These are phyloP conservation scores for Lasiodiplodia hormozganensis DNA, from an alignment of 2,329 filamentous ascomycete species.

Conservation along the genomic window DNA sequence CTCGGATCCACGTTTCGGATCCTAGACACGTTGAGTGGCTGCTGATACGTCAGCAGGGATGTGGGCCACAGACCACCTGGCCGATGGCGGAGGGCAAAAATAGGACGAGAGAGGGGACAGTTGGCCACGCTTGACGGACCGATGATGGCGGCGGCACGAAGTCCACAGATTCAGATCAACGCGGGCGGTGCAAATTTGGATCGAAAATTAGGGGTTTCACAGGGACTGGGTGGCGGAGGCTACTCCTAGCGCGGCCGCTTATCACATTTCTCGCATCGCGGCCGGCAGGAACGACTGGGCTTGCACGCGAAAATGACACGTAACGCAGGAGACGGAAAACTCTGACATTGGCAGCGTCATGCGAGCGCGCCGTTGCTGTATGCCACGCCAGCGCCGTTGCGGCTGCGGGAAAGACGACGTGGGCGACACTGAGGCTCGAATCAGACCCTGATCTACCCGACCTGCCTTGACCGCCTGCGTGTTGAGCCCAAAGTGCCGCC, in stretches of 20 bases:
- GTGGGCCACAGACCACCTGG: conserved; percentile 6
- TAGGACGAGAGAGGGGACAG: neutral
- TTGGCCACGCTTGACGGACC: neutral
- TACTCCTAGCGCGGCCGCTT: conserved; percentile 4
- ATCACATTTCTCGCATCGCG: conserved; percentile 3
- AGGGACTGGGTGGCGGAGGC: conserved; percentile 4
- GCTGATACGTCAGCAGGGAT: neutral
- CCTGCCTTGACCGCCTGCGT: conserved; percentile 14
- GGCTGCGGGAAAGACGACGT: neutral
- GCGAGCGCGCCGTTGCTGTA: neutral
- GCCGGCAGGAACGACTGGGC: neutral
- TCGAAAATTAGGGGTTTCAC: conserved; percentile 21
- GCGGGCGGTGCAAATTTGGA: neutral
- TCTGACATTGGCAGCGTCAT: neutral
- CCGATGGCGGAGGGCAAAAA: neutral
- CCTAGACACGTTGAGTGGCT: neutral
- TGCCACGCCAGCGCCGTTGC: neutral
- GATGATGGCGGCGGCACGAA: conserved; percentile 2
- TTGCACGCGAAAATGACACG: neutral
- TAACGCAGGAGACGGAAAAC: neutral
- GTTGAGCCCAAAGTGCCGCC: neutral
- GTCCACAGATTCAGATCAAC: neutral
- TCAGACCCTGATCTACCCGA: conserved; percentile 27
- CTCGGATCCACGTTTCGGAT: neutral
- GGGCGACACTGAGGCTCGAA: conserved; percentile 16